Conservation (phyloP, 179 eudicot genomes). For the Heliamphora pulchella region DNA sequence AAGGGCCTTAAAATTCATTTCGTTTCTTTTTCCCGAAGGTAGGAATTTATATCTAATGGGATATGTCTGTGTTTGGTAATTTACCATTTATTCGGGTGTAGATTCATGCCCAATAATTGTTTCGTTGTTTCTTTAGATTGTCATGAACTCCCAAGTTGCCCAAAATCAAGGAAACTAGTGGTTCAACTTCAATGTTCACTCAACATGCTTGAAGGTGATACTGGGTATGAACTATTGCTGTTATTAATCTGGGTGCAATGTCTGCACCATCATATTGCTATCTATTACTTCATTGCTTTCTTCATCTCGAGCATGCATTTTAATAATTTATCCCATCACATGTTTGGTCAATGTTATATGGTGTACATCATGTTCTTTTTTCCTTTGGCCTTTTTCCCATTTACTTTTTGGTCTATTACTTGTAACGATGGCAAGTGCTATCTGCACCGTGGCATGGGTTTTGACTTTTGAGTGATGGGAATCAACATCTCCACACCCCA, state of each 20-base stretch:
- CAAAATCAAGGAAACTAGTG: slow-evolving; percentile 41
- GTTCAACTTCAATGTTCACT: slow-evolving; percentile 72
- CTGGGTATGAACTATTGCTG: slow-evolving; percentile 53
- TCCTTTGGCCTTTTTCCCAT: not conserved
- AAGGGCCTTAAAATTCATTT: slow-evolving; percentile 52
- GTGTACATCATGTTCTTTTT: not conserved
- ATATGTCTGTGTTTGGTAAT: not conserved
- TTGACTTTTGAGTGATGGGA: not conserved
- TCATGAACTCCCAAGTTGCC: slow-evolving; percentile 22
- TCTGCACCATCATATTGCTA: not conserved
- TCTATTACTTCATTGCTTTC: not conserved
- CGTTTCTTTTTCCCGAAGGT: slow-evolving; percentile 63
- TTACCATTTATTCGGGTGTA: not conserved
- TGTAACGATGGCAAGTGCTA: not conserved
- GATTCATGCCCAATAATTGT: not conserved
- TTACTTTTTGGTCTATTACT: not conserved
- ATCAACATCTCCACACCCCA: not conserved
- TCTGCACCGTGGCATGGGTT: not conserved
- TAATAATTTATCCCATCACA: not conserved
- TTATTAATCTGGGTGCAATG: not conserved
- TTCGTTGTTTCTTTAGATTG: slow-evolving; percentile 20
- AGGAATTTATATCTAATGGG: slow-evolving; percentile 9
- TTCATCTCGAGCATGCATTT: not conserved
- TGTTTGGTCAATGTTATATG: not conserved
- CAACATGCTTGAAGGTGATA: slow-evolving; percentile 97